A percentile compares a stretch with the other conserved stretches of the same genome.
phyloP scores from a whole-genome alignment of 257 asterid species.

The Solanum appendiculatum region DNA sequence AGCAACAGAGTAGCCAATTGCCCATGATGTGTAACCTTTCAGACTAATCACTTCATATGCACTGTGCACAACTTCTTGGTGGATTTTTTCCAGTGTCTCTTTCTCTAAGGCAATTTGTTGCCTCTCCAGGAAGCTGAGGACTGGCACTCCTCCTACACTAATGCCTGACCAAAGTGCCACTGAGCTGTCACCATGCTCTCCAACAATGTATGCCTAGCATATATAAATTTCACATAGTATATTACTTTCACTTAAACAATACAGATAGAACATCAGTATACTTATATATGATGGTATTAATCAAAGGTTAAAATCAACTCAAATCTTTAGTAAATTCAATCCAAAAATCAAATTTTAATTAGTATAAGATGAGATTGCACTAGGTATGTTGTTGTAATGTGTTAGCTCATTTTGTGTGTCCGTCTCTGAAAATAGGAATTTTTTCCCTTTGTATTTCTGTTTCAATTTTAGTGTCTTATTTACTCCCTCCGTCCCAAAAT shows the following conservation, averaged over 20 bases:
- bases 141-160: constrained; percentile 81
- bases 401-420: no score
- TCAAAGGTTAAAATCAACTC: not conserved
- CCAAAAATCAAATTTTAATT: not conserved
- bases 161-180: constrained; percentile 96
- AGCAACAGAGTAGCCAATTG: constrained; percentile 84
- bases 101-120: constrained; percentile 68
- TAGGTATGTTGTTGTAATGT: no score
- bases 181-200: constrained; percentile 91
- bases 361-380: not conserved
- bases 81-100: constrained; percentile 56
- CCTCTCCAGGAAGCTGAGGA: constrained; percentile 50
- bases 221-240: not conserved
- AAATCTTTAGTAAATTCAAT: not conserved
- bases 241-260: not conserved
- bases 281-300: not conserved
- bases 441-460: not conserved
- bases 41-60: constrained; percentile 75
- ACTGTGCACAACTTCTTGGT: constrained; percentile 59
- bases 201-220: constrained; percentile 73
- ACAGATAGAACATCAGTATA: not conserved
- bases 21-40: constrained; percentile 97
- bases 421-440: not conserved
- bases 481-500: not conserved
- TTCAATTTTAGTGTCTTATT: no score